Conservation (phyloP, 2,329 filamentous ascomycete genomes). For the Acephala macrosclerotiorum region DNA sequence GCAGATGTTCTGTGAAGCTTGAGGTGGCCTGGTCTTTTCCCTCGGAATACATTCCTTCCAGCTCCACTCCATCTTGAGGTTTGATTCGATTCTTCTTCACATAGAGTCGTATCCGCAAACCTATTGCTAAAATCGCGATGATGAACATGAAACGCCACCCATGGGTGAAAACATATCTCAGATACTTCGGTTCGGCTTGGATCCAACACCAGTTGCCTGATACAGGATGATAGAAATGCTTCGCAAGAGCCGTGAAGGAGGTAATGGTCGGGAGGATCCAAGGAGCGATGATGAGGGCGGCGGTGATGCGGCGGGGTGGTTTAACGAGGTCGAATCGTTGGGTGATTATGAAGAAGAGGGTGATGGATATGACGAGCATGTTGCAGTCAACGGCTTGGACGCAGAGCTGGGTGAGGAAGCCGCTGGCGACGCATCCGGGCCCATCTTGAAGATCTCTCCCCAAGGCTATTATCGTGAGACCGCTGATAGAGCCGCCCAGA, state of each 20-base stretch:
- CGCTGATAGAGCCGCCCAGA: neutral
- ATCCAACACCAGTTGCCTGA: conserved; percentile 54
- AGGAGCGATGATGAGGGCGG: neutral
- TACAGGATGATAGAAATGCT: conserved; percentile 39
- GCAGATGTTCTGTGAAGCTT: neutral
- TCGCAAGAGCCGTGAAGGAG: neutral
- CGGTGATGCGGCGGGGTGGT: neutral
- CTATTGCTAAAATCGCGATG: conserved; percentile 18
- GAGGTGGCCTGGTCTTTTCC: neutral
- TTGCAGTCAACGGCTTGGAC: neutral
- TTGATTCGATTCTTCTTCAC: neutral
- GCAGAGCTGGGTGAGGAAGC: neutral
- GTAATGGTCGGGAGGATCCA: neutral
- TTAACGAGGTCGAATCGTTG: neutral
- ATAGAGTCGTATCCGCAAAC: conserved; percentile 16
- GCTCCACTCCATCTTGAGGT: neutral
- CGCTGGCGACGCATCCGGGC: neutral
- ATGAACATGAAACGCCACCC: conserved; percentile 48
- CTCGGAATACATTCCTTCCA: neutral
- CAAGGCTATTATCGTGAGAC: neutral
- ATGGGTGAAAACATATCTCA: conserved; percentile 49
- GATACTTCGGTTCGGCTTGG: conserved; percentile 38
- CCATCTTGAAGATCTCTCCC: neutral
- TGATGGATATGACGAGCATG: neutral
- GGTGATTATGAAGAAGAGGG: neutral